Evolutionary conservation across 345 rosid genomes (phyloP), one percentile per base, ranked within the genome.

Genomic region (Psidium friedrichsthalianum): DNA sequence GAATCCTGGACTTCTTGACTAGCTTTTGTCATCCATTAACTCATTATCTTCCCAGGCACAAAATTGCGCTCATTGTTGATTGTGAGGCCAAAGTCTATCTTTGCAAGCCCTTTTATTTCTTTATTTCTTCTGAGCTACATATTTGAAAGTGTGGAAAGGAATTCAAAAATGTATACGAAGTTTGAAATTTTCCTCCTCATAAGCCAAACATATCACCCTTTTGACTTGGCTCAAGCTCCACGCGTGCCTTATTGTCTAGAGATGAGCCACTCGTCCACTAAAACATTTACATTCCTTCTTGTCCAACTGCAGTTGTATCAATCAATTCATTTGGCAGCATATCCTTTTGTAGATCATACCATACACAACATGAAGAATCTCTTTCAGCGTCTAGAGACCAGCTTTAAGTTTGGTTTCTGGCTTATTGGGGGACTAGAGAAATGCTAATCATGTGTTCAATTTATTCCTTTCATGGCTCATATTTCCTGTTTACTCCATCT

Each of bases 401-500:
- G 58, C 24, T 55, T 52, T 52, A 51, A 53, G 44, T 82, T 82
- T 82, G 84, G 58, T 82, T 82, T 82, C 84, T 49, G 82, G 25
- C 80, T 29, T 49, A 27, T 84, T 40, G 29, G 47, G 44, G 21
- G 61, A 56, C 76, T 29, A 64, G 18, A 32, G 42, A 40, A 64
- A 16, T 64, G 44, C 44, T 64, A 64, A 64, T 29, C 47, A 36
- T 18, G 13, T 9, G 16, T 27, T 84, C 53, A n/a, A 32, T 76
- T 32, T 59, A 12, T 59, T 61, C 74, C 74, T 61, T 61, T 64
- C 78, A 36, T 9, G 47, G 25, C 40, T 61, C 51, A 53, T 86
- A 44, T 40, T 82, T 49, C 32, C 61, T 74, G 83, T 81, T 85
- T 40, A 6, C 84, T 86, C 88, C 86, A 36, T 58, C 89, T 69